phyloP scores from a whole-genome alignment of 441 rosid species.

The Theobroma grandiflorum region DNA sequence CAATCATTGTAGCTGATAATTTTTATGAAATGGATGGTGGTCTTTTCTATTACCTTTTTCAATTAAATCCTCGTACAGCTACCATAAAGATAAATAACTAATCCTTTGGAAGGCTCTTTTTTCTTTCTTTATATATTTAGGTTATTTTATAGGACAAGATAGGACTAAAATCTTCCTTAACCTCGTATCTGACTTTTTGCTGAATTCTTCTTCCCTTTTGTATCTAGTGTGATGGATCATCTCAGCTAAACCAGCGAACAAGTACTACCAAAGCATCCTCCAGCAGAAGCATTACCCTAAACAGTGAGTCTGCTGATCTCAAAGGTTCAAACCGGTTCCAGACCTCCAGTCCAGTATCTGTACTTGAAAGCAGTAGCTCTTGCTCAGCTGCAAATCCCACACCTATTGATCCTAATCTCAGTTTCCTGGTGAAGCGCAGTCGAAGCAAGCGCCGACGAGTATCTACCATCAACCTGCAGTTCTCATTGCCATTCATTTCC shows the following conservation, averaged over 20 bases:
- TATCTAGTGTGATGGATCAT: conserved; percentile 43
- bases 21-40: background rate
- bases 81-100: background rate
- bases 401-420: conserved; percentile 36
- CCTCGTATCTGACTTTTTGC: background rate
- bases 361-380: conserved; percentile 74
- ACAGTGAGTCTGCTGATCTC: conserved; percentile 41
- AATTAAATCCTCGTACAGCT: background rate
- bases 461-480: conserved; percentile 37
- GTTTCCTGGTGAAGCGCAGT: conserved; percentile 70
- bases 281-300: conserved; percentile 32
- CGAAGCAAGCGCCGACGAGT: conserved; percentile 80
- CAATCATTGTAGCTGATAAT: conserved; percentile 1
- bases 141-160: background rate
- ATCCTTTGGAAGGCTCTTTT: background rate
- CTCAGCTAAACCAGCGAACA: conserved; percentile 48
- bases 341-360: conserved; percentile 80
- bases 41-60: background rate
- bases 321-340: conserved; percentile 52
- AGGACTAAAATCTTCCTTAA: background rate
- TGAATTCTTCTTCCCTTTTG: conserved; percentile 16
- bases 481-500: conserved; percentile 37
- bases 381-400: conserved; percentile 59
- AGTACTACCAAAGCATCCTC: conserved; percentile 49
- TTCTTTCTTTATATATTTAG: background rate